phyloP scores from a whole-genome alignment of 1,284 basidiomycete genomes.

The Pascua guehoae region DNA sequence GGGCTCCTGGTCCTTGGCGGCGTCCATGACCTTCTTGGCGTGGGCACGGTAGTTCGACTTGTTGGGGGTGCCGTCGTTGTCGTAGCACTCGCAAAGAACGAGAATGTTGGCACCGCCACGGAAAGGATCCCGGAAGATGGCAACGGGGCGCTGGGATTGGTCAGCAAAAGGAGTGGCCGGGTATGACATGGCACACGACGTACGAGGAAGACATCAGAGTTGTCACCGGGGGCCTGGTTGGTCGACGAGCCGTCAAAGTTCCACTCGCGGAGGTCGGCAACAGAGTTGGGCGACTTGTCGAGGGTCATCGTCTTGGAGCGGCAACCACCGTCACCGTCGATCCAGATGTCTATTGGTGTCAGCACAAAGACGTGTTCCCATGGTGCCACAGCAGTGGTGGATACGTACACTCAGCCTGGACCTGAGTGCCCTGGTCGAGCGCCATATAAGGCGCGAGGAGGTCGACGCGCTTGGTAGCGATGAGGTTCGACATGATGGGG shows the following conservation, averaged over 20 bases:
- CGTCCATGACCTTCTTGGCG: slow-evolving; percentile 88
- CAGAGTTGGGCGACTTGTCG: slow-evolving; percentile 38
- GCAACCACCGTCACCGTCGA: slow-evolving; percentile 85
- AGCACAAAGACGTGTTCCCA: neutral
- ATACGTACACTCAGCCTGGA: slow-evolving; percentile 85
- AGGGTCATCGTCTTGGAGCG: slow-evolving; percentile 81
- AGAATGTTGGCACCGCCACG: slow-evolving; percentile 97
- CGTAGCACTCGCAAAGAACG: slow-evolving; percentile 95
- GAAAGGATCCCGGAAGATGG: slow-evolving; percentile 99
- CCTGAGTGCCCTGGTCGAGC: slow-evolving; percentile 75
- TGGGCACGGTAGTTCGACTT: slow-evolving; percentile 91
- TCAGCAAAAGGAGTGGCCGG: neutral
- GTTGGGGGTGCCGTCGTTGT: slow-evolving; percentile 98
- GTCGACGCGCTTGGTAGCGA: slow-evolving; percentile 65
- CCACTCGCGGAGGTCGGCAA: slow-evolving; percentile 70
- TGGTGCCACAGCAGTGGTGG: neutral
- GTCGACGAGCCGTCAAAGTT: slow-evolving; percentile 99
- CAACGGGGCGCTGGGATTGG: slow-evolving; percentile 65
- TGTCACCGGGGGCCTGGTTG: slow-evolving; percentile 87
- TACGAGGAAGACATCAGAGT: slow-evolving; percentile 93
- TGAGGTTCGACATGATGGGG: slow-evolving; percentile 42
- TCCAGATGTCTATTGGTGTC: slow-evolving; percentile 73
- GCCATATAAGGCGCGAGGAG: slow-evolving; percentile 81
- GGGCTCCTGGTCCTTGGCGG: slow-evolving; percentile 70
- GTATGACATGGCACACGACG: slow-evolving; percentile 14